Evolutionary conservation across 352 stramenopile species (phyloP).

Genomic region (Aphanomyces euteiches): DNA sequence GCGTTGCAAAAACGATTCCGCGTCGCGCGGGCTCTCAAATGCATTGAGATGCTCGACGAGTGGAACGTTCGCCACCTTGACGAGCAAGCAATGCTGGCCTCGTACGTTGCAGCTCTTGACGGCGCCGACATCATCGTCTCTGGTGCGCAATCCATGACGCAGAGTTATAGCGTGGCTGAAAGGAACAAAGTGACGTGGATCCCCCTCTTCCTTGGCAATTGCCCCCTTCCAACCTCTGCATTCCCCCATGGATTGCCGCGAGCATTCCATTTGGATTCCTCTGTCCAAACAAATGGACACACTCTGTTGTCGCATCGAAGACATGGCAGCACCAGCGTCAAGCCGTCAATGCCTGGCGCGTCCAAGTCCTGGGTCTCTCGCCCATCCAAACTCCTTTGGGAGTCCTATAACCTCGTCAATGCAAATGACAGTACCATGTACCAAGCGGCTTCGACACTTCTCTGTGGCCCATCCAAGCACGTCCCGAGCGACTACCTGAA

Average conservation of each 20-base stretch:
- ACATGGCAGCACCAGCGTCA: constrained; percentile 12
- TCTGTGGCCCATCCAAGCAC: constrained; percentile 4
- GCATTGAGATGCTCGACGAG: constrained; percentile 12
- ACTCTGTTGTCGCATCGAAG: constrained; percentile 11
- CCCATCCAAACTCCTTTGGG: constrained; percentile 16
- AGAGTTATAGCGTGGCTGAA: constrained; percentile 18
- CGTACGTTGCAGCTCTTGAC: constrained; percentile 6
- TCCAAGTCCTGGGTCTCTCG: background rate
- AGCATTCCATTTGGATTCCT: constrained; percentile 2
- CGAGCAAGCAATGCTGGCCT: background rate
- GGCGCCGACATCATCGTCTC: constrained; percentile 13
- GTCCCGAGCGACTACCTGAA: background rate
- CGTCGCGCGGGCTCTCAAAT: constrained; percentile 4
- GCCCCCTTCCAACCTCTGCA: background rate
- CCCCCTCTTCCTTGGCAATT: constrained; percentile 15
- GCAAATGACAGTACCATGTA: constrained; percentile 12
- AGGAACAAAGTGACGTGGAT: constrained; percentile 1
- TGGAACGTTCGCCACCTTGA: constrained; percentile 7
- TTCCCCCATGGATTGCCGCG: constrained; percentile 11
- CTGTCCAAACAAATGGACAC: constrained; percentile 15
- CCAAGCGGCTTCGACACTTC: background rate
- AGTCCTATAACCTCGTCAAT: background rate
- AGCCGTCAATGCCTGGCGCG: constrained; percentile 8
- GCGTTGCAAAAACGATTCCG: constrained; percentile 17
- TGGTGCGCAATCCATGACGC: background rate